Evolutionary conservation across 768 basidiomycete species (phyloP).

Genomic region (Sistotremastrum niveocremeum): DNA sequence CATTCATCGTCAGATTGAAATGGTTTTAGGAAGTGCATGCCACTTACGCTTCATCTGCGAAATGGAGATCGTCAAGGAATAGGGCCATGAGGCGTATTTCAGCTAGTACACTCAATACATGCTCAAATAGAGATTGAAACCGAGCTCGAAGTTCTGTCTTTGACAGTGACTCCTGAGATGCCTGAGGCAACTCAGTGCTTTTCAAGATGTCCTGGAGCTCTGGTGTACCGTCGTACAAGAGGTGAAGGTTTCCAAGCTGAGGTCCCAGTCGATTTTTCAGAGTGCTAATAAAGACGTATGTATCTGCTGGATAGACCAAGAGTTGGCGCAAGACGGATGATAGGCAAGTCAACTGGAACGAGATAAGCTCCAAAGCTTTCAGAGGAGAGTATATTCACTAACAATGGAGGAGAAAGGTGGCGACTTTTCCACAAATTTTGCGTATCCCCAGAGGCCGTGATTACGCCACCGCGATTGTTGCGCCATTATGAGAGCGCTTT

Average conservation of each 20-base stretch:
- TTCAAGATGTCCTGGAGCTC: slow-evolving; percentile 52
- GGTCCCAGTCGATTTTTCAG: slow-evolving; percentile 52
- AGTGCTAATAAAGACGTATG: slow-evolving; percentile 48
- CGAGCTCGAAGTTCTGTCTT: slow-evolving; percentile 51
- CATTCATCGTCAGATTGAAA: slow-evolving; percentile 1
- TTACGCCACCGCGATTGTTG: slow-evolving; percentile 65
- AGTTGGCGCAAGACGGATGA: slow-evolving; percentile 62
- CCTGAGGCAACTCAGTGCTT: slow-evolving; percentile 38
- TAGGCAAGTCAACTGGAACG: slow-evolving; percentile 42
- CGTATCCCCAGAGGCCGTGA: slow-evolving; percentile 66
- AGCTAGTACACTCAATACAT: slow-evolving; percentile 53
- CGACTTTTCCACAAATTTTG: slow-evolving; percentile 56
- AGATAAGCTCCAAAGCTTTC: slow-evolving; percentile 2
- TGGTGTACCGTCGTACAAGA: slow-evolving; percentile 58
- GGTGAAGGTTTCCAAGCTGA: slow-evolving; percentile 52
- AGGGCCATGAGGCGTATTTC: slow-evolving; percentile 59
- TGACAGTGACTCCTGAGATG: slow-evolving; percentile 37
- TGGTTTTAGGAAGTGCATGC: slow-evolving; percentile 2
- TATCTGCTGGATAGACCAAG: slow-evolving; percentile 59
- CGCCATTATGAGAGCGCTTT: slow-evolving; percentile 55
- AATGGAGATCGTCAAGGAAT: slow-evolving; percentile 63
- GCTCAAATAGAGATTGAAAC: slow-evolving; percentile 58
- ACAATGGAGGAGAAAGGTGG: slow-evolving; percentile 60
- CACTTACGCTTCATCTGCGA: slow-evolving; percentile 54
- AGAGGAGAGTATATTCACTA: slow-evolving; percentile 7